Evolutionary conservation across 2,329 filamentous ascomycete genomes (phyloP).

Genomic region (Colletotrichum acutatum): DNA sequence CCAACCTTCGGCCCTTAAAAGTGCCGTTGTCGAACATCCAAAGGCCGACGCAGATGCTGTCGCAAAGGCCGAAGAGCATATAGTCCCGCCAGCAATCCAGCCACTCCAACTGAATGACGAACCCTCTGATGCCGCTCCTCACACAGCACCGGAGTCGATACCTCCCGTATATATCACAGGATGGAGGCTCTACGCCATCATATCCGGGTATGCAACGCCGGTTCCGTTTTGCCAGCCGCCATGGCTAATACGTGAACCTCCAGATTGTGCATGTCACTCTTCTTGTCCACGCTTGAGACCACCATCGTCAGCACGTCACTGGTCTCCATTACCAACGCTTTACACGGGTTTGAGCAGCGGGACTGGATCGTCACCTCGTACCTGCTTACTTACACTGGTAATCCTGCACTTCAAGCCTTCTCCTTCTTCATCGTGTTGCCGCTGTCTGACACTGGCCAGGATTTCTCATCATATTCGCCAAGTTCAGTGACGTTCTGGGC

Average conservation of each 20-base stretch:
- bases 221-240: too few species aligned
- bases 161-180: constrained; percentile 5
- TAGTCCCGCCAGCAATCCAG: neutral
- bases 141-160: neutral
- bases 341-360: constrained; percentile 47
- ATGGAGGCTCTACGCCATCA: constrained; percentile 12
- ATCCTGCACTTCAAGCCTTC: neutral
- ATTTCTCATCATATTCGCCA: constrained; percentile 55
- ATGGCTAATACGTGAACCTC: neutral
- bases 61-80: constrained; percentile 1
- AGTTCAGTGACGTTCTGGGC: constrained; percentile 57
- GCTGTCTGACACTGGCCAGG: constrained; percentile 38
- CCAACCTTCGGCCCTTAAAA: neutral
- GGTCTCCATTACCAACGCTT: constrained; percentile 53
- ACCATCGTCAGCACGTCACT: constrained; percentile 62
- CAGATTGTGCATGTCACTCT: constrained; percentile 39
- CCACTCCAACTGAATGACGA: neutral
- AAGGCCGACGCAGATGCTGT: constrained; percentile 16
- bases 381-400: constrained; percentile 59
- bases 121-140: neutral
- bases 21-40: neutral
- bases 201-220: neutral
- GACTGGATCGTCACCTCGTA: constrained; percentile 60
- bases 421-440: neutral
- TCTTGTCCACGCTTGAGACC: constrained; percentile 58